A percentile compares a stretch with the other conserved stretches of the same genome.
These are phyloP conservation scores for Cicer judaicum DNA, from an alignment of 306 rosid genomes.

Conservation along the genomic window DNA sequence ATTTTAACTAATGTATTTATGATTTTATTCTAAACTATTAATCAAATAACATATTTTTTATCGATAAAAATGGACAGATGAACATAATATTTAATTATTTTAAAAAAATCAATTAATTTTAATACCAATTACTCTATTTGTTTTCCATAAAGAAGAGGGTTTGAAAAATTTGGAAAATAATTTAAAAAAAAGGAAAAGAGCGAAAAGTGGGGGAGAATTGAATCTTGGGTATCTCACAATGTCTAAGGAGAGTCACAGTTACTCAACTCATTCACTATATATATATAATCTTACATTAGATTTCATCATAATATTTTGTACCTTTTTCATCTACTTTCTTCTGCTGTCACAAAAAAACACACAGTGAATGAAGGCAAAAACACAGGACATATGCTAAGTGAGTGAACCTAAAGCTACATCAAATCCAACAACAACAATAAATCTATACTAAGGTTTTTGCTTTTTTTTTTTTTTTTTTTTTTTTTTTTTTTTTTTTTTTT, in stretches of 20 bases:
- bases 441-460: neutral
- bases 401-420: slow-evolving; percentile 14
- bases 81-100: too few species aligned
- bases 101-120: too few species aligned
- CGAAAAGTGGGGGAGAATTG: neutral
- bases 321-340: neutral
- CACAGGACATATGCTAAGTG: neutral
- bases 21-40: too few species aligned
- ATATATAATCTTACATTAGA: too few species aligned
- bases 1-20: too few species aligned
- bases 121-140: too few species aligned
- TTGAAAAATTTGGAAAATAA: neutral
- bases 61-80: too few species aligned
- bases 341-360: neutral
- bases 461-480: neutral
- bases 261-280: too few species aligned
- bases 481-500: neutral
- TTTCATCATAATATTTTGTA: too few species aligned
- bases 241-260: too few species aligned
- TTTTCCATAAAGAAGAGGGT: neutral
- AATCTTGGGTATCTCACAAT: neutral
- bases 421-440: slow-evolving; percentile 1
- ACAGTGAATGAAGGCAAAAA: neutral
- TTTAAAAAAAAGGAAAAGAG: neutral
- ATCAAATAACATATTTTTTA: too few species aligned